Percentiles rank a stretch among this genome's conserved stretches.
Conservation (phyloP, 257 asterid species). For the Fraxinus pennsylvanica region DNA sequence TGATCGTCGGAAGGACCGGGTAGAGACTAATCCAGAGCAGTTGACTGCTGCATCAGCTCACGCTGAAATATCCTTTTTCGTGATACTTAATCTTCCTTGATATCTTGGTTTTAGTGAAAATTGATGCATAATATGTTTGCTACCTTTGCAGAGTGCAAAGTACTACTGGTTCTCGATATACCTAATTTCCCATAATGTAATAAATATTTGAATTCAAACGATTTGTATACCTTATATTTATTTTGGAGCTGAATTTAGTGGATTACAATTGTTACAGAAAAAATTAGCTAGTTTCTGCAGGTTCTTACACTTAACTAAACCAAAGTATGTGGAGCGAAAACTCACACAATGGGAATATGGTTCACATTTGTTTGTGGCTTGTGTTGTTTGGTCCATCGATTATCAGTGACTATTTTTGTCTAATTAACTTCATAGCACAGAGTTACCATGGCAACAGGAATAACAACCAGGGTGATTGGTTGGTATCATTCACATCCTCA, state of each 20-base stretch:
- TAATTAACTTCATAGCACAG: constrained; percentile 76
- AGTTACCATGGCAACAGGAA: constrained; percentile 78
- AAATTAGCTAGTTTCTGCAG: background rate
- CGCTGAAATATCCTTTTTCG: constrained; percentile 91
- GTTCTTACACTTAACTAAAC: background rate
- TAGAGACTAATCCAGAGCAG: constrained; percentile 99
- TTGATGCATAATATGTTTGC: background rate
- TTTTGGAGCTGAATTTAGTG: background rate
- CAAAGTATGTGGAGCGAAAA: background rate
- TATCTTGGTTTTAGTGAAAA: constrained; percentile 9
- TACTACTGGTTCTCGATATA: background rate
- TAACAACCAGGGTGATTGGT: constrained; percentile 93
- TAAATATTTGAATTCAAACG: background rate
- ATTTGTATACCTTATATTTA: background rate
- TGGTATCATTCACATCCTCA: constrained; percentile 99
- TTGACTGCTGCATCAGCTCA: constrained; percentile 94
- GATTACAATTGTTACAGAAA: background rate
- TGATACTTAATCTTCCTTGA: constrained; percentile 18
- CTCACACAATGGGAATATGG: background rate
- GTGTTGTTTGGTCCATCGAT: background rate
- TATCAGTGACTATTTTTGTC: constrained; percentile 35
- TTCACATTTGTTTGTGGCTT: background rate
- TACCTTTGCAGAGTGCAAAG: background rate
- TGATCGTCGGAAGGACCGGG: constrained; percentile 93
- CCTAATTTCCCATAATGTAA: constrained; percentile 4